Evolutionary conservation across 2,329 filamentous ascomycete genomes (phyloP), one percentile per base, ranked within the genome.

Genomic region (Drechslerella coelobrocha): DNA sequence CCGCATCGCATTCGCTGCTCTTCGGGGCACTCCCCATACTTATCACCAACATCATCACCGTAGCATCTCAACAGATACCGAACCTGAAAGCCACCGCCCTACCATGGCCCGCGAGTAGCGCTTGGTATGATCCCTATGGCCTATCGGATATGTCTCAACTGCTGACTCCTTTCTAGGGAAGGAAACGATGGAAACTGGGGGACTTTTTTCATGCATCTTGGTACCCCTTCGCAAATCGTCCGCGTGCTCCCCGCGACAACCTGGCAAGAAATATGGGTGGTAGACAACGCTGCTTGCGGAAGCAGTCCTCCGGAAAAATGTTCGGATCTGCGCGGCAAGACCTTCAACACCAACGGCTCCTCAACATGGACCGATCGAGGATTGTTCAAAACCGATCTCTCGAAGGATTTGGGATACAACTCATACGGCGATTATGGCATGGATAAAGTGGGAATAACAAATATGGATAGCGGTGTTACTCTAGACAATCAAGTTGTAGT

Each of bases 261-360:
- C 60, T 72, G 68, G 68, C 68, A 72, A 27, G 68, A 72, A 59
- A 72, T 55, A 21, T 72, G 68, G 68, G 61, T 65, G 12, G 37
- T 72, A 3, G 43, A 52, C 27, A 39, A 26, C 37, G 29, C 31
- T 2, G 60, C 60, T 5, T 72, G 68, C 48, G 26, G n/a, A 0
- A 23, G 17, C 14, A 43, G 17, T 5, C 29, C 60, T 3, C 27
- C 60, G 8, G 55, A 55, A 14, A n/a, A 57, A 5, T 72, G 68
- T 41, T 19, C 39, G 29, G 68, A 72, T 26, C 27, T 27, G 9
- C 68, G 68, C 5, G 68, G 68, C 2, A 10, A 45, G 9, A 65
- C 61, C 1, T 61, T 56, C 41, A 65, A 43, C 10, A 31, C 47
- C 3, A 60, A 60, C 27, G 8, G 29, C 9, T 63, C 60, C 9